Conservation (phyloP, 768 basidiomycete genomes). For the Multifurca ochricompacta region DNA sequence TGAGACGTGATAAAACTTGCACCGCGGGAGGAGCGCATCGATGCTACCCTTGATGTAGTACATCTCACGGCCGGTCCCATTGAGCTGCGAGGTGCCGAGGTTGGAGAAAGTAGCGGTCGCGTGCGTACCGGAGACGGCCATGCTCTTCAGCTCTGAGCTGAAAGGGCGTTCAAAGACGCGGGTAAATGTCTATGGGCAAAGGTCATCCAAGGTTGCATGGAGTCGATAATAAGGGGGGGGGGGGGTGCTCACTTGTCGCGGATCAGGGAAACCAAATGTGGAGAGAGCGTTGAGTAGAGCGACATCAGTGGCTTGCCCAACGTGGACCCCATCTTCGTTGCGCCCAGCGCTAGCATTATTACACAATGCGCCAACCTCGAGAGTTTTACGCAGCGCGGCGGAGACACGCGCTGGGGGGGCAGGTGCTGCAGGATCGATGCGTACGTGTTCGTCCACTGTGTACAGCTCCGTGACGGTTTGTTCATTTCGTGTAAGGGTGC, state of each 20-base stretch:
- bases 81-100: slow-evolving; percentile 24
- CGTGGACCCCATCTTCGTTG: slow-evolving; percentile 63
- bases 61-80: slow-evolving; percentile 49
- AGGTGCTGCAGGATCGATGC: slow-evolving; percentile 49
- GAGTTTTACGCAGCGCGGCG: slow-evolving; percentile 61
- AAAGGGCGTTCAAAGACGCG: slow-evolving; percentile 80
- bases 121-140: slow-evolving; percentile 81
- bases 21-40: slow-evolving; percentile 77
- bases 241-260: slow-evolving; percentile 50
- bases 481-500: slow-evolving; percentile 92
- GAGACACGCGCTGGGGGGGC: slow-evolving; percentile 38
- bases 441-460: slow-evolving; percentile 72
- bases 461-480: slow-evolving; percentile 91
- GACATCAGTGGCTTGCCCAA: slow-evolving; percentile 91
- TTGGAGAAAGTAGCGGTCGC: slow-evolving; percentile 27
- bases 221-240: neutral
- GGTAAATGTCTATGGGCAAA: slow-evolving; percentile 45
- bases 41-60: slow-evolving; percentile 92
- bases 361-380: slow-evolving; percentile 82
- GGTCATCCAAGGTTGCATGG: neutral
- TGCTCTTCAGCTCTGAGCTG: slow-evolving; percentile 89
- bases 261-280: slow-evolving; percentile 59
- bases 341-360: slow-evolving; percentile 69
- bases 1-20: slow-evolving; percentile 83
- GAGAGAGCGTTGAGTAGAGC: slow-evolving; percentile 77